Evolutionary conservation across 805 yeast genomes (phyloP), one percentile per base, ranked within the genome.

Genomic region (Candida xyloterini): DNA sequence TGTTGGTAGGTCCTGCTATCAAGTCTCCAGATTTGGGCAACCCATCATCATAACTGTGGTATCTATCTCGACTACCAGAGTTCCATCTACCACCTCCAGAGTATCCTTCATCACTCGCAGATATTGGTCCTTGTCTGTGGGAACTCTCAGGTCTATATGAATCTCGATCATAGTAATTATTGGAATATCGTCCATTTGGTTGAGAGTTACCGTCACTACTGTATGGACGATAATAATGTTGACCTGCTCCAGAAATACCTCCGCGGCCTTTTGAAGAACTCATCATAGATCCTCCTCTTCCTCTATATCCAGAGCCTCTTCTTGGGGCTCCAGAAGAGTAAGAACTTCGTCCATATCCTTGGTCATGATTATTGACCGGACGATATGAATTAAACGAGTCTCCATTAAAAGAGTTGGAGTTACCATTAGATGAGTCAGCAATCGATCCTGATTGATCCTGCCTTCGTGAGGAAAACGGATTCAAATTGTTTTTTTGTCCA

Each of bases 401-500:
- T 4, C 36, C 40, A 16, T 38, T 27, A 10, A 38, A 28, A 10
- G 30, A 27, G 27, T 26, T 25, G 21, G 27, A 9, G 24, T 35
- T 21, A 8, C 46, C 10, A 25, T 40, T 18, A 25, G 40, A 25
- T 20, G 45, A n/a, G 13, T 42, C 47, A 10, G 47, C 10, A 6
- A 24, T 15, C 4, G 47, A 31, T 4, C 43, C 42, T 11, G 47
- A 15, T 3, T 42, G 43, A 1, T 51, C 53, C 25, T 47, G 58
- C 32, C 59, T 46, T 35, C 58, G 43, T n/a, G 63, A 55, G 3
- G 64, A 56, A 28, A 60, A 59, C 2, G 65, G 64, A 35, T 59
- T 60, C 18, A 48, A 34, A 2, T 52, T 38, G 4, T 51, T 33
- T 22, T 49, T 55, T 32, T 51, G 58, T 7, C 51, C 23, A 36